Conservation (phyloP, 108 stramenopile genomes). For the Cyclotella distinguenda region DNA sequence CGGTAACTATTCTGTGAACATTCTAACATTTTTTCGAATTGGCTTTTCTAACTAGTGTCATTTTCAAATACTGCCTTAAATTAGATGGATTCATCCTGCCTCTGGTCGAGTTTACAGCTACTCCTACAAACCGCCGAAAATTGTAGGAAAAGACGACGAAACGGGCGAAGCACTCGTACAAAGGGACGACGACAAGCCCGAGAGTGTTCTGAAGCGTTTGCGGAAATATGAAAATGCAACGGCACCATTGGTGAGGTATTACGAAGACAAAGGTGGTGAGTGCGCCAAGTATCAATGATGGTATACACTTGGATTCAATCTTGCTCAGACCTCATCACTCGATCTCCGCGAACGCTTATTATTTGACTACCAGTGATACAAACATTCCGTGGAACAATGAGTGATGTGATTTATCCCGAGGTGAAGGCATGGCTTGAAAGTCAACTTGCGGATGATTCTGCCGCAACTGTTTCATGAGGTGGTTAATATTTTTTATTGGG, state of each 20-base stretch:
- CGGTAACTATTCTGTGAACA: conserved; percentile 42
- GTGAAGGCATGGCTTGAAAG: conserved; percentile 78
- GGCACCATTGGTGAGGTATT: conserved; percentile 85
- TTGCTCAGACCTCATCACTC: neutral
- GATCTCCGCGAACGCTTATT: neutral
- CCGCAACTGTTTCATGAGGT: conserved; percentile 28
- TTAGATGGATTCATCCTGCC: conserved; percentile 92
- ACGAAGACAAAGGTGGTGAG: conserved; percentile 65
- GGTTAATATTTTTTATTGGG: no score
- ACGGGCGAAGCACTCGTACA: conserved; percentile 95
- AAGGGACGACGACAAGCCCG: conserved; percentile 95
- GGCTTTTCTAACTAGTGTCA: no score
- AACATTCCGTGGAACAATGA: conserved; percentile 87
- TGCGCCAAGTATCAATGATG: neutral
- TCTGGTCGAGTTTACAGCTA: conserved; percentile 95
- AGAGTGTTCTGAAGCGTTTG: conserved; percentile 81
- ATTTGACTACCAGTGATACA: conserved; percentile 47
- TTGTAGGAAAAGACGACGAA: conserved; percentile 81
- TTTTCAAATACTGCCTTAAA: no score
- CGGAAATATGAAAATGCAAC: conserved; percentile 88
- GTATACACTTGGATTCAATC: neutral
- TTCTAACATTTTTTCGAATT: no score
- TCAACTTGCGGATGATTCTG: conserved; percentile 35
- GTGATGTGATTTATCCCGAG: conserved; percentile 93
- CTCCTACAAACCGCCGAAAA: conserved; percentile 95